These are phyloP conservation scores for Macrolepiota albuminosa DNA, from an alignment of 768 basidiomycete species.

Conservation along the genomic window DNA sequence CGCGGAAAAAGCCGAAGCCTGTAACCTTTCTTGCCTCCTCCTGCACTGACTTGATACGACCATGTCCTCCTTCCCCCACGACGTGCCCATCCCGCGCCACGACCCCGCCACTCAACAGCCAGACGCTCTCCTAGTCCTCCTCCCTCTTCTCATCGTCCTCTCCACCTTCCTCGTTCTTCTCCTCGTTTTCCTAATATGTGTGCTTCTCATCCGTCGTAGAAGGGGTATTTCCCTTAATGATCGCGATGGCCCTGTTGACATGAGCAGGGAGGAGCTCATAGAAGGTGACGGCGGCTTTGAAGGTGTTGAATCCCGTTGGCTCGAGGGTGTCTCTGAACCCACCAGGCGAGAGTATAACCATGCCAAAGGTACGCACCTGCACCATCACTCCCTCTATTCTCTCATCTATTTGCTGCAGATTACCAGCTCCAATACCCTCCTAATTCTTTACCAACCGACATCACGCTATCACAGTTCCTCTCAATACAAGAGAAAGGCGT, in stretches of 20 bases:
- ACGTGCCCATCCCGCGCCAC: background rate
- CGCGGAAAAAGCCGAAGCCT: slow-evolving; percentile 8
- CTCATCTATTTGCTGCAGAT: slow-evolving; percentile 36
- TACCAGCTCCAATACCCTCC: slow-evolving; percentile 87
- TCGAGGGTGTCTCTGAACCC: slow-evolving; percentile 72
- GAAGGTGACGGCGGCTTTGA: slow-evolving; percentile 94
- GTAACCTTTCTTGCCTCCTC: background rate
- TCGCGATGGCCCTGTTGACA: slow-evolving; percentile 88
- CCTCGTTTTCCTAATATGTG: slow-evolving; percentile 84
- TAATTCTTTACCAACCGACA: slow-evolving; percentile 95
- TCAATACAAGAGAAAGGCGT: slow-evolving; percentile 99
- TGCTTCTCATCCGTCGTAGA: slow-evolving; percentile 76
- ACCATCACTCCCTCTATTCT: slow-evolving; percentile 5
- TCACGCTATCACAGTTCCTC: slow-evolving; percentile 96
- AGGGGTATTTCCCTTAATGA: slow-evolving; percentile 79
- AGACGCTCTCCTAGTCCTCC: slow-evolving; percentile 79
- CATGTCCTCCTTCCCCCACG: slow-evolving; percentile 8
- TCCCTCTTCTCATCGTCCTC: slow-evolving; percentile 91
- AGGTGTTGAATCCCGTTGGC: slow-evolving; percentile 88
- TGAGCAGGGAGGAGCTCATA: slow-evolving; percentile 86
- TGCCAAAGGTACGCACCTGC: slow-evolving; percentile 69
- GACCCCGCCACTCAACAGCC: slow-evolving; percentile 29
- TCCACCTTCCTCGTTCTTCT: slow-evolving; percentile 91
- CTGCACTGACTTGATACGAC: background rate
- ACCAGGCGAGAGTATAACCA: slow-evolving; percentile 69